phyloP scores from a whole-genome alignment of 2,329 filamentous ascomycete species.

The Fusarium tuaranense region DNA sequence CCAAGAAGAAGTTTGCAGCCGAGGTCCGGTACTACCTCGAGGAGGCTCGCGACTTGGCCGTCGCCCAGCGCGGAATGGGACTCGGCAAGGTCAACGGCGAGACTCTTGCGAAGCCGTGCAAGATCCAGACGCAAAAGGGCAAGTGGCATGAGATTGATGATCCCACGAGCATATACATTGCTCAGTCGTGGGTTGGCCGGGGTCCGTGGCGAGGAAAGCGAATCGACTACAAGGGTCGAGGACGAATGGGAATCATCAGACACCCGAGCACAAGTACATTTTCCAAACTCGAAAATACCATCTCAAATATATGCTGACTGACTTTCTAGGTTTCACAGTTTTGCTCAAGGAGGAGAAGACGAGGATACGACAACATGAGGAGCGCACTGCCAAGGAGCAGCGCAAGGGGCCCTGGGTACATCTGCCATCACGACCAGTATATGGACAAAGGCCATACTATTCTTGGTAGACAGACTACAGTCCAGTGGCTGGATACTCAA shows the following conservation, averaged over 20 bases:
- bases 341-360: conserved; percentile 95
- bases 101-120: conserved; percentile 52
- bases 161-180: conserved; percentile 87
- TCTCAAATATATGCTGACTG: conserved; percentile 30
- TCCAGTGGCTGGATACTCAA: conserved; percentile 4
- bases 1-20: conserved; percentile 89
- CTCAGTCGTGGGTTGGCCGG: conserved; percentile 92
- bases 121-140: conserved; percentile 81
- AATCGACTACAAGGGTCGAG: conserved; percentile 81
- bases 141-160: conserved; percentile 78
- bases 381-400: conserved; percentile 80
- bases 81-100: conserved; percentile 63
- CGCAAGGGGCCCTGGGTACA: conserved; percentile 87
- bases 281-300: background rate
- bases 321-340: conserved; percentile 75
- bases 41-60: conserved; percentile 82
- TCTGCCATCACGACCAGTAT: conserved; percentile 86
- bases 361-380: conserved; percentile 81
- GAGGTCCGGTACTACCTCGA: conserved; percentile 85
- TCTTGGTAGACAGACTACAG: conserved; percentile 74
- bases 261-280: conserved; percentile 81
- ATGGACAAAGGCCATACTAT: conserved; percentile 89
- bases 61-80: conserved; percentile 88
- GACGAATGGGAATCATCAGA: conserved; percentile 74
- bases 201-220: conserved; percentile 70